Evolutionary conservation across 75 land plant species (phyloP), one percentile per base, ranked within the genome.

Genomic region (Larix kaempferi): DNA sequence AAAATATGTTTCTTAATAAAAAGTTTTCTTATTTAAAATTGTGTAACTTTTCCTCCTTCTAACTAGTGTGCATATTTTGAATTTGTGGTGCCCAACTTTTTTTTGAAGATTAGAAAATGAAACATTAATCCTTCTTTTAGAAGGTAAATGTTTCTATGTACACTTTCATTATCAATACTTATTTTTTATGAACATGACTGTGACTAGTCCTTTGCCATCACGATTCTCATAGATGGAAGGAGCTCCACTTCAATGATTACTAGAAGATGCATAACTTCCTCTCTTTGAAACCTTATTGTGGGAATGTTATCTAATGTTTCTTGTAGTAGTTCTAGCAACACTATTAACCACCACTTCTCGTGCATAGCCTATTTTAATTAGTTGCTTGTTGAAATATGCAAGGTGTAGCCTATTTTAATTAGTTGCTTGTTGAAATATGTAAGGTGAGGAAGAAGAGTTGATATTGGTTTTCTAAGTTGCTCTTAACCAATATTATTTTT

Each of bases 351-450:
- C 79, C 16, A 83, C 89, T 59, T 91, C 94, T 72, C 95, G 71
- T 59, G 84, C 87, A 26, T 87, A 87, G 33, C 85, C 90, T 21
- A 87, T 85, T 79, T 88, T 91, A 71, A 89, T 87, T 8, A 90
- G 83, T 61, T 94, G 94, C 84, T 86, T 91, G 85, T 95, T 95
- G 58, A 95, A 83, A 80, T 86, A 95, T 23, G 82, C 76, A 5
- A 95, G 78, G n/a, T n/a, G n/a, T 87, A 87, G 33, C 85, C 90
- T 21, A 87, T 85, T 79, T 88, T 91, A 71, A 89, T 87, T 8
- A 90, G 83, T 61, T 94, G 94, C 84, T 86, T 91, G 85, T 95
- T 95, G 58, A 95, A 83, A 80, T 86, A 95, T 23, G 82, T 74
- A 5, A 95, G 78, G 13, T 88, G 84, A 49, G 98, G 96, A 29